phyloP scores from a whole-genome alignment of 805 yeast species.

The Metschnikowia cubensis region DNA sequence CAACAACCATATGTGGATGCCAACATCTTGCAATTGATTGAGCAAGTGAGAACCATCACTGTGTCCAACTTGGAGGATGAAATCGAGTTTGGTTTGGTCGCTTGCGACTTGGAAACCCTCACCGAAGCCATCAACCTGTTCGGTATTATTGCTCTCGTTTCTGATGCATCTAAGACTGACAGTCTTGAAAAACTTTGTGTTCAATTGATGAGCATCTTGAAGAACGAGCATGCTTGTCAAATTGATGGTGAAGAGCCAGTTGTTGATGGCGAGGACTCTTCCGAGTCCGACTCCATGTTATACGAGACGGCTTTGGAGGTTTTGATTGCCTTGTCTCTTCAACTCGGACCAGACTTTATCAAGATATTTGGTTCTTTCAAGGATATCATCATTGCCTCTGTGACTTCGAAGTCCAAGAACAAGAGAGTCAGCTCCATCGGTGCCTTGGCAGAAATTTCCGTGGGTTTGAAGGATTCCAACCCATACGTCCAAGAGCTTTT shows the following conservation, averaged over 20 bases:
- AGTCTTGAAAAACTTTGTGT: conserved; percentile 63
- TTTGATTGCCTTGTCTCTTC: conserved; percentile 67
- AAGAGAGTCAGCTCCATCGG: conserved; percentile 86
- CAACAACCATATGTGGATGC: conserved; percentile 56
- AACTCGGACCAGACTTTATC: conserved; percentile 75
- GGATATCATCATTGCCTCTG: conserved; percentile 54
- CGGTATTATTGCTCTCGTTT: conserved; percentile 72
- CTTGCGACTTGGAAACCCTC: conserved; percentile 69
- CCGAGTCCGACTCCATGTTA: conserved; percentile 57
- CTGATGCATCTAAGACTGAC: conserved; percentile 49
- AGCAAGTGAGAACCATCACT: conserved; percentile 64
- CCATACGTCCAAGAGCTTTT: conserved; percentile 69
- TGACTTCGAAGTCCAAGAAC: conserved; percentile 56
- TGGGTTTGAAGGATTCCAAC: conserved; percentile 63
- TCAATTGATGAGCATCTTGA: conserved; percentile 67
- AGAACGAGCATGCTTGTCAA: conserved; percentile 83
- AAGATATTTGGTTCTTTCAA: conserved; percentile 71
- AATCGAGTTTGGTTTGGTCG: conserved; percentile 78
- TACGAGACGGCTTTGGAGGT: conserved; percentile 86
- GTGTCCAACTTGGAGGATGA: conserved; percentile 67
- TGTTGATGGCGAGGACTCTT: conserved; percentile 47
- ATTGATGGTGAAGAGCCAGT: conserved; percentile 64
- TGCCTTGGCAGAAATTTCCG: conserved; percentile 83
- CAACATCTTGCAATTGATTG: conserved; percentile 54
- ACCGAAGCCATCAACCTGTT: conserved; percentile 62